phyloP scores from a whole-genome alignment of 106 monocot species.

The Ottelia alismoides region DNA sequence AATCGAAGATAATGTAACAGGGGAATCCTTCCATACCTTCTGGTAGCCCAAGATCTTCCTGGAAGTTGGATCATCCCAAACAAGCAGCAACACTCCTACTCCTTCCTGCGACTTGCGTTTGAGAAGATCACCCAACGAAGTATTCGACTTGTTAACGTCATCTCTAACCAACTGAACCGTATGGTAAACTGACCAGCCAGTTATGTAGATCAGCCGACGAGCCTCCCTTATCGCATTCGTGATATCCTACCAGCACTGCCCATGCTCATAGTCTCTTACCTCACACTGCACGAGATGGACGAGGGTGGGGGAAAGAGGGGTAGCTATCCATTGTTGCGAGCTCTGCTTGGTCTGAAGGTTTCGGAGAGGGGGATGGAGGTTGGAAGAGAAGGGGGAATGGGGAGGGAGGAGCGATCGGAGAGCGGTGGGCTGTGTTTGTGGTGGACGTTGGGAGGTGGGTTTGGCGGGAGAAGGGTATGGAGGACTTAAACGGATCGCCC shows the following conservation, averaged over 20 bases:
- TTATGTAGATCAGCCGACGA: slow-evolving; percentile 59
- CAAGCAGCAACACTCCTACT: slow-evolving; percentile 78
- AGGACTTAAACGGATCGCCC: no score
- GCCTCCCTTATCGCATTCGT: slow-evolving; percentile 58
- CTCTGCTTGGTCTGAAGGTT: no score
- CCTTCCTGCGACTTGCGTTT: slow-evolving; percentile 86
- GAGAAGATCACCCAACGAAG: slow-evolving; percentile 58
- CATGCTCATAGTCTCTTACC: slow-evolving; percentile 67
- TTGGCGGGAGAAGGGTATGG: no score
- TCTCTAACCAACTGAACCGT: slow-evolving; percentile 56
- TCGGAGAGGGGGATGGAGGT: slow-evolving; percentile 1
- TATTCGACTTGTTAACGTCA: slow-evolving; percentile 6
- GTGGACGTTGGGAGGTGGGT: no score
- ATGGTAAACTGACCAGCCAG: slow-evolving; percentile 89
- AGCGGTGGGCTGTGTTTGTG: no score
- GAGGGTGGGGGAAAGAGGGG: slow-evolving; percentile 2
- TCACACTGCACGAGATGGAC: slow-evolving; percentile 5
- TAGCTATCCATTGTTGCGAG: no score
- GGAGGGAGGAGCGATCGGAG: no score
- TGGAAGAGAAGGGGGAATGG: not conserved
- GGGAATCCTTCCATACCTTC: no score
- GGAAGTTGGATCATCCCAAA: slow-evolving; percentile 99
- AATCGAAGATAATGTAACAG: no score
- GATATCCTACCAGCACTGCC: slow-evolving; percentile 83
- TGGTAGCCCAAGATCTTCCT: slow-evolving; percentile 54